Conservation (phyloP, 2,329 filamentous ascomycete genomes). For the Aspergillus melleus region DNA sequence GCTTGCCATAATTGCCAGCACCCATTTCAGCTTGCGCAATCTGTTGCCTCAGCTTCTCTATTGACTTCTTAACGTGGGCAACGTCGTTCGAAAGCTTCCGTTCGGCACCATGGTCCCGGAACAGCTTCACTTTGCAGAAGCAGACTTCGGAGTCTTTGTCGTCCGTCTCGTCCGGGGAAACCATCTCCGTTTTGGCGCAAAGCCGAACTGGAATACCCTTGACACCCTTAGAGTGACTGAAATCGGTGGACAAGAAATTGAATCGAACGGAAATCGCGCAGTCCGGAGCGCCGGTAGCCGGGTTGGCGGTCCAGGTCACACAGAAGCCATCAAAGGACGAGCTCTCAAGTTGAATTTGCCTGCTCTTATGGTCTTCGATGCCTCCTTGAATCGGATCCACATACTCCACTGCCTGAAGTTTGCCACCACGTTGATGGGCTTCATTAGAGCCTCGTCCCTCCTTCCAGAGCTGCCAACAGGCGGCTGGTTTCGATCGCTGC, state of each 20-base stretch:
- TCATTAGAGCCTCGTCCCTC: slow-evolving; percentile 95
- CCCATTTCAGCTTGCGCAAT: slow-evolving; percentile 72
- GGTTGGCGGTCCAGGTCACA: slow-evolving; percentile 79
- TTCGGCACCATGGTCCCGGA: slow-evolving; percentile 93
- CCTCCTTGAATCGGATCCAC: slow-evolving; percentile 65
- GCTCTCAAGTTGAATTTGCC: slow-evolving; percentile 68
- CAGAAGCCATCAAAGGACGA: slow-evolving; percentile 93
- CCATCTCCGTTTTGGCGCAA: slow-evolving; percentile 80
- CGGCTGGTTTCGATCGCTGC: slow-evolving; percentile 77
- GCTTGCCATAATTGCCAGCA: slow-evolving; percentile 60
- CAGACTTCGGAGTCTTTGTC: slow-evolving; percentile 67
- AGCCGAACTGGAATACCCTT: slow-evolving; percentile 94
- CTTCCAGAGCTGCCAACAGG: slow-evolving; percentile 93
- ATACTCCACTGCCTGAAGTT: slow-evolving; percentile 91
- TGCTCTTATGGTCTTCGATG: slow-evolving; percentile 56
- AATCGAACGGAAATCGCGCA: slow-evolving; percentile 90
- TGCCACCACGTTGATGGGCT: slow-evolving; percentile 88
- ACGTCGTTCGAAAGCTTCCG: slow-evolving; percentile 93
- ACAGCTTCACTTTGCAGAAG: slow-evolving; percentile 96
- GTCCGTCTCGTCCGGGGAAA: slow-evolving; percentile 56
- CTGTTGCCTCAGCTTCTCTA: slow-evolving; percentile 94
- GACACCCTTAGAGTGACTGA: slow-evolving; percentile 97
- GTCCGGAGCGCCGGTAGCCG: slow-evolving; percentile 64
- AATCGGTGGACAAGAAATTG: slow-evolving; percentile 98
- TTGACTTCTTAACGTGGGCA: slow-evolving; percentile 91